A percentile compares a stretch with the other conserved stretches of the same genome.
Evolutionary conservation across 768 basidiomycete genomes (phyloP).

Genomic region (Gelatoporia subvermispora): DNA sequence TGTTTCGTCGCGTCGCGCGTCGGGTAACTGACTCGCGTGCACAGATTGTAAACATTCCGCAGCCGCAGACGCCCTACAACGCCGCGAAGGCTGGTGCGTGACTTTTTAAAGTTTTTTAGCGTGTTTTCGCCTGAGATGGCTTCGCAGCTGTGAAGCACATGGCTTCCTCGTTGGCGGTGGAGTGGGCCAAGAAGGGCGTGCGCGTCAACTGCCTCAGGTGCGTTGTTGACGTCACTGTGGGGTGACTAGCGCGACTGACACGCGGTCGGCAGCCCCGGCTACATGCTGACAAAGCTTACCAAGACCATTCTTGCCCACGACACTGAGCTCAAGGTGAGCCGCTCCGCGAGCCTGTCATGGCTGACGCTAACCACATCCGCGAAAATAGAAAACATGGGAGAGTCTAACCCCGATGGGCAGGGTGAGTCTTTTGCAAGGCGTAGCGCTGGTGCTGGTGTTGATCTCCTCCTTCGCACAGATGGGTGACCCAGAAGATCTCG

Average conservation of each 20-base stretch:
- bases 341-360: neutral
- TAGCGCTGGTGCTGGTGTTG: neutral
- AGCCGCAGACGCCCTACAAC: slow-evolving; percentile 94
- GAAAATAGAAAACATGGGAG: slow-evolving; percentile 72
- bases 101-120: too few species aligned
- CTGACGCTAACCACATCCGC: neutral
- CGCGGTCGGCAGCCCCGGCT: slow-evolving; percentile 63
- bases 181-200: slow-evolving; percentile 90
- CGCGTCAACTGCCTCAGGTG: slow-evolving; percentile 81
- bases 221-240: slow-evolving; percentile 10
- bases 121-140: neutral
- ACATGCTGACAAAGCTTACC: slow-evolving; percentile 91
- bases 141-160: slow-evolving; percentile 82
- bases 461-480: slow-evolving; percentile 47
- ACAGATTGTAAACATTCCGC: slow-evolving; percentile 86
- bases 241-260: neutral
- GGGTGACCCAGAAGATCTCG: slow-evolving; percentile 89
- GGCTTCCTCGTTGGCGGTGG: slow-evolving; percentile 88
- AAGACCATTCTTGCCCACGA: slow-evolving; percentile 75
- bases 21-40: slow-evolving; percentile 7
- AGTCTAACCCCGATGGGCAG: slow-evolving; percentile 81
- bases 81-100: slow-evolving; percentile 82
- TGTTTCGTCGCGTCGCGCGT: neutral
- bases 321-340: slow-evolving; percentile 63
- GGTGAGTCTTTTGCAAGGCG: slow-evolving; percentile 37